phyloP scores from a whole-genome alignment of 2,329 filamentous ascomycete species.

The Verticillium zaregamsianum region DNA sequence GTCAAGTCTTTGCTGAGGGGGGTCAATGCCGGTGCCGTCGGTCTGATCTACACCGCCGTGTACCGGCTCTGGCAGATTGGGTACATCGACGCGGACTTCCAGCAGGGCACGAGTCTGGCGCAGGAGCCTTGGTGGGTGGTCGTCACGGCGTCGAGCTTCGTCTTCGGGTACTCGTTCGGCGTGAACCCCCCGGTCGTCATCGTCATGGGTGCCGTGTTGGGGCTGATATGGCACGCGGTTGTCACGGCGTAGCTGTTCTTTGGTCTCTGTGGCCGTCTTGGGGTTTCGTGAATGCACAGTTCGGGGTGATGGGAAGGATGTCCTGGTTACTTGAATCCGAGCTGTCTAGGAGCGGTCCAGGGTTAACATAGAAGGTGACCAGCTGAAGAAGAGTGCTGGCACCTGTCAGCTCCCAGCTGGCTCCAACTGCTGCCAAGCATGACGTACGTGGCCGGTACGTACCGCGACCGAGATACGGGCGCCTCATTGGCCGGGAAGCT shows the following conservation, averaged over 20 bases:
- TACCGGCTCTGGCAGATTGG: constrained; percentile 61
- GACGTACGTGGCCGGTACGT: constrained; percentile 3
- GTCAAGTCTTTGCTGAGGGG: constrained; percentile 49
- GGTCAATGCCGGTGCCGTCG: constrained; percentile 56
- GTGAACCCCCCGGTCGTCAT: neutral
- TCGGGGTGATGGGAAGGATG: too few species aligned
- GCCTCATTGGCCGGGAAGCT: neutral
- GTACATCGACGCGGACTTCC: constrained; percentile 45
- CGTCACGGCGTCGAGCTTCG: constrained; percentile 38
- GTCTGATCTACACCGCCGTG: constrained; percentile 60
- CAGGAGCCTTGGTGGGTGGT: constrained; percentile 63
- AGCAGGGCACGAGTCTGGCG: constrained; percentile 46
- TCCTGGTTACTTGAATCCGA: too few species aligned
- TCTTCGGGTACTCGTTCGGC: neutral
- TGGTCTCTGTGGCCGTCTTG: too few species aligned
- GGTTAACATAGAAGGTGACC: too few species aligned
- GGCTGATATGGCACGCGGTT: neutral
- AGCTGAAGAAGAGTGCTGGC: too few species aligned
- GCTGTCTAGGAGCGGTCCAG: too few species aligned
- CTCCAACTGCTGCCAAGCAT: constrained; percentile 2
- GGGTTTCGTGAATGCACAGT: too few species aligned
- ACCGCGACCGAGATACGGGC: neutral
- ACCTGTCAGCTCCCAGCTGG: neutral
- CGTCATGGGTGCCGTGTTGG: neutral
- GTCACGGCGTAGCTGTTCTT: neutral